Evolutionary conservation across 805 yeast species (phyloP).

Genomic region (Candida dajiaensis): DNA sequence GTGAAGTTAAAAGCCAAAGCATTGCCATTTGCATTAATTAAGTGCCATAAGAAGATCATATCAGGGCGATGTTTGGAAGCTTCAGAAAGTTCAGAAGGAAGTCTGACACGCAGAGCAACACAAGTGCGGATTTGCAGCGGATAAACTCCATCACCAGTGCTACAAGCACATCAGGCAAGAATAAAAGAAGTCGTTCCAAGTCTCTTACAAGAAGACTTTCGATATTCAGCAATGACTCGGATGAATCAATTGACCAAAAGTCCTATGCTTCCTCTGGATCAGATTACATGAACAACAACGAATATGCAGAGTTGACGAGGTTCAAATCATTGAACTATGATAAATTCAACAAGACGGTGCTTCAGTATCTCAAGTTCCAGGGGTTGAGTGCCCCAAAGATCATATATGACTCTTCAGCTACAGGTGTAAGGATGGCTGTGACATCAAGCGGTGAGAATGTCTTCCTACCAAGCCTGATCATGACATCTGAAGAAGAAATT

Average conservation of each 20-base stretch:
- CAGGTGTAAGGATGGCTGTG: slow-evolving; percentile 17
- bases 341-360: slow-evolving; percentile 15
- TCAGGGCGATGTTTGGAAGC: background rate
- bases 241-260: slow-evolving; percentile 5
- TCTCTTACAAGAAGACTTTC: slow-evolving; percentile 10
- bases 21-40: background rate
- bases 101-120: slow-evolving; percentile 2
- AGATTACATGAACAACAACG: background rate
- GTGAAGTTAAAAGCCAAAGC: background rate
- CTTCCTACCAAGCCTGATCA: slow-evolving; percentile 26
- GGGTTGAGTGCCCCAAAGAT: slow-evolving; percentile 19
- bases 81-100: slow-evolving; percentile 3
- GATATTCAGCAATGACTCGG: slow-evolving; percentile 13
- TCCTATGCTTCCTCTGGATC: slow-evolving; percentile 6
- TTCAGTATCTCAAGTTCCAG: slow-evolving; percentile 15
- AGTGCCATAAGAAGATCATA: background rate
- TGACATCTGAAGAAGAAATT: slow-evolving; percentile 23
- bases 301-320: slow-evolving; percentile 11
- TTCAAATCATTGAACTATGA: slow-evolving; percentile 18
- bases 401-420: slow-evolving; percentile 5
- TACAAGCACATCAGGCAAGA: background rate
- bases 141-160: slow-evolving; percentile 1
- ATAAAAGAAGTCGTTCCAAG: background rate
- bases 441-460: slow-evolving; percentile 30
- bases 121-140: background rate